These are phyloP conservation scores for Phytopythium cucurbitacearum DNA, from an alignment of 352 stramenopile genomes.

Conservation along the genomic window DNA sequence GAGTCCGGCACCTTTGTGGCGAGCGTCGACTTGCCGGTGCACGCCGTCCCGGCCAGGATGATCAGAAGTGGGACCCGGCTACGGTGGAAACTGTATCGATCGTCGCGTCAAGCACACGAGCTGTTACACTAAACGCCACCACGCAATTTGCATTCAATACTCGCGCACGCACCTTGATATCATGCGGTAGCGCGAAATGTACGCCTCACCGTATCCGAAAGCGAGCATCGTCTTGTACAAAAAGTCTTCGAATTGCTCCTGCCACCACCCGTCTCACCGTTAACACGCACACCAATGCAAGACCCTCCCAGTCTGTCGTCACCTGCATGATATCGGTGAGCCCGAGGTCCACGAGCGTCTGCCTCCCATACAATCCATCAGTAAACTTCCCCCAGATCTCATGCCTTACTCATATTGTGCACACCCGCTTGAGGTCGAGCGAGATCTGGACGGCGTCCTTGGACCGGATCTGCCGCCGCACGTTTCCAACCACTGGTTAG, in stretches of 20 bases:
- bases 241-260: slow-evolving; percentile 89
- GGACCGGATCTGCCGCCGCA: slow-evolving; percentile 57
- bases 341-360: slow-evolving; percentile 85
- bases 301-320: not conserved
- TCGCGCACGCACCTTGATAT: slow-evolving; percentile 62
- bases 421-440: slow-evolving; percentile 81
- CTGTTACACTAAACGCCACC: not conserved
- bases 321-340: slow-evolving; percentile 83
- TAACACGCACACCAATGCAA: not conserved
- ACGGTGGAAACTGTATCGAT: slow-evolving; percentile 59
- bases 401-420: not conserved
- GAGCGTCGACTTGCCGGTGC: slow-evolving; percentile 83
- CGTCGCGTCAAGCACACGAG: not conserved
- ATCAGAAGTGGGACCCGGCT: slow-evolving; percentile 83
- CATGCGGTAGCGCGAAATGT: slow-evolving; percentile 86
- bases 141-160: too few species aligned
- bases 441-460: slow-evolving; percentile 86
- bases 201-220: slow-evolving; percentile 80
- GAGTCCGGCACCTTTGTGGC: slow-evolving; percentile 63
- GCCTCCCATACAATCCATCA: slow-evolving; percentile 3
- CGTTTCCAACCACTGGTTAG: not conserved
- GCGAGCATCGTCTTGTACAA: slow-evolving; percentile 89
- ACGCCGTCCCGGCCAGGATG: slow-evolving; percentile 77
- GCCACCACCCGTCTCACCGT: not conserved
- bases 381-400: not conserved